Evolutionary conservation across 2,329 filamentous ascomycete species (phyloP).

Genomic region (Botrytis deweyae): DNA sequence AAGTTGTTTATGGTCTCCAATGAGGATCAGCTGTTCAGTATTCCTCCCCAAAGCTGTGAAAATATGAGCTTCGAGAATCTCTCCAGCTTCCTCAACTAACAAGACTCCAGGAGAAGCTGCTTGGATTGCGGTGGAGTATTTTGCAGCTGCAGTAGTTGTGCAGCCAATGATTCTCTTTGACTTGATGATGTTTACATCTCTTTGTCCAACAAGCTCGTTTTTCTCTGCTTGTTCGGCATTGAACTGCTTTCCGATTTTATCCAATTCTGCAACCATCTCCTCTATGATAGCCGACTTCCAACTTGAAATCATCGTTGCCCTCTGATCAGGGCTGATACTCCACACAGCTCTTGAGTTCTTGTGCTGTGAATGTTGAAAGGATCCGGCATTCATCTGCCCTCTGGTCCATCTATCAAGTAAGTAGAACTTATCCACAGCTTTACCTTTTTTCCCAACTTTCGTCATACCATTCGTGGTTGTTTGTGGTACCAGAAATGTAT

Average conservation of each 20-base stretch:
- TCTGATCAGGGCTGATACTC: conserved; percentile 45
- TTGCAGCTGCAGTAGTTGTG: conserved; percentile 70
- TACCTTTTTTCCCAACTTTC: conserved; percentile 48
- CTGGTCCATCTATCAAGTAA: conserved; percentile 54
- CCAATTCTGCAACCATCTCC: conserved; percentile 51
- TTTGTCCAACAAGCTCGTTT: conserved; percentile 46
- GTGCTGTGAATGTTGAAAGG: conserved; percentile 41
- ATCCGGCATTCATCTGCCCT: conserved; percentile 46
- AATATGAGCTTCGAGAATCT: conserved; percentile 68
- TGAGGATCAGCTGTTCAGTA: conserved; percentile 64
- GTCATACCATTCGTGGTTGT: conserved; percentile 46
- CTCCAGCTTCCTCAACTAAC: conserved; percentile 70
- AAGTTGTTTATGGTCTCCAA: conserved; percentile 73
- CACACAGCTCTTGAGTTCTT: conserved; percentile 48
- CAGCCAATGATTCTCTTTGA: conserved; percentile 63
- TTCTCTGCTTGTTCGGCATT: conserved; percentile 46
- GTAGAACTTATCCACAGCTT: conserved; percentile 47
- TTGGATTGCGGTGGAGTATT: conserved; percentile 54
- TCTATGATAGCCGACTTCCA: conserved; percentile 50
- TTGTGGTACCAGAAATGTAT: conserved; percentile 55
- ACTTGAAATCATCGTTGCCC: conserved; percentile 40
- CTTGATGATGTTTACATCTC: conserved; percentile 47
- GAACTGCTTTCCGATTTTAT: conserved; percentile 43
- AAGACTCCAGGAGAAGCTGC: conserved; percentile 54
- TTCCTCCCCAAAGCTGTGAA: conserved; percentile 56